Percentiles rank a stretch among this genome's conserved stretches.
Conservation (phyloP, 176 grass and related monocot species). For the Bonia amplexicaulis region DNA sequence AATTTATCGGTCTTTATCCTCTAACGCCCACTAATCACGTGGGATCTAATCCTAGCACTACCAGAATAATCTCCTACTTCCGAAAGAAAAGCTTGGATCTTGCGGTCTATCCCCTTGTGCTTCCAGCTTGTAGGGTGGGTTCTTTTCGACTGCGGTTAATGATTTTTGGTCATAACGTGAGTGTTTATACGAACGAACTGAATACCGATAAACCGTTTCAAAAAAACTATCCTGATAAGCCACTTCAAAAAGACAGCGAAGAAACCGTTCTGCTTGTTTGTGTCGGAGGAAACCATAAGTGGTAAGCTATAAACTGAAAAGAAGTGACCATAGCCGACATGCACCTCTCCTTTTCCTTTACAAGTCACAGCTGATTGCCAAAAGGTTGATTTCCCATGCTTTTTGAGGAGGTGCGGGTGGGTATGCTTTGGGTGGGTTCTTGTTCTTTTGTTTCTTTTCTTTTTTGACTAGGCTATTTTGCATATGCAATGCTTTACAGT, state of each 20-base stretch:
- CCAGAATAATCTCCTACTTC: conserved; percentile 15
- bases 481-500: background rate
- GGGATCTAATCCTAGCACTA: conserved; percentile 25
- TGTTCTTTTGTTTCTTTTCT: background rate
- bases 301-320: too few species aligned
- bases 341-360: conserved; percentile 10
- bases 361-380: background rate
- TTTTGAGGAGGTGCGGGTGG: background rate
- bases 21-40: background rate
- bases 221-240: too few species aligned
- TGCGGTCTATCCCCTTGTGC: background rate
- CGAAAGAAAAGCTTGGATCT: conserved; percentile 18
- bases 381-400: background rate
- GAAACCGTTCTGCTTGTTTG: too few species aligned
- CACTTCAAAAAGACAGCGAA: too few species aligned
- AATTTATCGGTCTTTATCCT: background rate
- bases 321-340: background rate
- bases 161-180: too few species aligned
- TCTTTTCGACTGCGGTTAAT: too few species aligned
- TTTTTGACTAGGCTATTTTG: background rate
- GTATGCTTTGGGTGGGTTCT: conserved; percentile 2
- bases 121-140: background rate
- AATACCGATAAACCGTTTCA: too few species aligned
- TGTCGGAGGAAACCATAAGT: too few species aligned
- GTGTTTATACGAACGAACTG: too few species aligned